These are phyloP conservation scores for Oidiodendron maius DNA, from an alignment of 495 filamentous ascomycete species.

Conservation along the genomic window DNA sequence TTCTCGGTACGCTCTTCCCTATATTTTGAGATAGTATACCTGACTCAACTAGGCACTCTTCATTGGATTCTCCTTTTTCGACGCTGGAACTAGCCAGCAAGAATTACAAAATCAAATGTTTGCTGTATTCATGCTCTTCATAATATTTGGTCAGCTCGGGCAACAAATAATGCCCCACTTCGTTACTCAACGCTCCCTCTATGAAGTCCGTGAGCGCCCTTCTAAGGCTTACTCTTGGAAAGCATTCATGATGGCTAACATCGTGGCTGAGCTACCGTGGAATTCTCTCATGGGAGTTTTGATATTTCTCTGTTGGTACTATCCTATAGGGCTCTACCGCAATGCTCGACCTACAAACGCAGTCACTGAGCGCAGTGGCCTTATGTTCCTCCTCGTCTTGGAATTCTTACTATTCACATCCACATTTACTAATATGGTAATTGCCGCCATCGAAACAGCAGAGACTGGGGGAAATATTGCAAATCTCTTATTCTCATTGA, in stretches of 20 bases:
- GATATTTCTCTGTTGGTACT: conserved; percentile 48
- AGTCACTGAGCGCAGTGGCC: neutral
- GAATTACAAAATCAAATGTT: conserved; percentile 88
- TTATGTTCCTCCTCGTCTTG: neutral
- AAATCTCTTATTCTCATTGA: neutral
- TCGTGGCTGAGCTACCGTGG: conserved; percentile 56
- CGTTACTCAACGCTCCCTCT: conserved; percentile 68
- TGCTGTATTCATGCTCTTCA: conserved; percentile 71
- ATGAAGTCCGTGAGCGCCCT: conserved; percentile 80
- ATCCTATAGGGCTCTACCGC: conserved; percentile 68
- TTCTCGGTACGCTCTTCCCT: too few species aligned
- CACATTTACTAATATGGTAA: neutral
- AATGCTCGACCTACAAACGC: conserved; percentile 52
- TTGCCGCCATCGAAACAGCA: neutral
- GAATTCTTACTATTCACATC: neutral
- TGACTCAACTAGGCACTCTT: conserved; percentile 59
- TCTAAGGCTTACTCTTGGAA: conserved; percentile 80
- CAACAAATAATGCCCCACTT: conserved; percentile 87
- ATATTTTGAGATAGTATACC: too few species aligned
- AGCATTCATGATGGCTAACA: conserved; percentile 66
- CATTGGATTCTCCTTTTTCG: conserved; percentile 86
- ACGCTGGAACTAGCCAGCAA: conserved; percentile 60
- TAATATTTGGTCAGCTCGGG: conserved; percentile 67
- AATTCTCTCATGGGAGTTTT: conserved; percentile 65
- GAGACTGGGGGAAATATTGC: neutral